Percentiles rank a stretch among this genome's conserved stretches.
These are phyloP conservation scores for Harringtonia lauricola DNA, from an alignment of 2,329 filamentous ascomycete species.

Conservation along the genomic window DNA sequence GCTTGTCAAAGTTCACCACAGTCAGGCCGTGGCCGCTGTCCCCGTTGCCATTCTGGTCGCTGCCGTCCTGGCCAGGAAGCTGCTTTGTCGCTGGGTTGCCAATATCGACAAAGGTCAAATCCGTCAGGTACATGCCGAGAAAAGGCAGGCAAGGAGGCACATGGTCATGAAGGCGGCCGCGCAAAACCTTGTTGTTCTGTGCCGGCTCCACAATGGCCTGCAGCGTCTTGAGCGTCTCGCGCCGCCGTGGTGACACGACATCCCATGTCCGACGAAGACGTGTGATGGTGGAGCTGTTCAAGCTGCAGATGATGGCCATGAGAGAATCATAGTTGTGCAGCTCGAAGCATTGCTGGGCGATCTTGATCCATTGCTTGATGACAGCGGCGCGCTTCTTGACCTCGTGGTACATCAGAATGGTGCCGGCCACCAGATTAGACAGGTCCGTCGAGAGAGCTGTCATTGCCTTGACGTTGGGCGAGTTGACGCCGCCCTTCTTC, in stretches of 20 bases:
- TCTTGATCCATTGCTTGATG: slow-evolving; percentile 98
- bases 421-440: slow-evolving; percentile 86
- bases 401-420: slow-evolving; percentile 79
- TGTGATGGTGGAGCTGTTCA: slow-evolving; percentile 85
- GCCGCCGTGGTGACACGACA: slow-evolving; percentile 70
- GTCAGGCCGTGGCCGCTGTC: slow-evolving; percentile 34
- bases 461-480: slow-evolving; percentile 89
- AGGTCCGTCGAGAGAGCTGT: slow-evolving; percentile 85
- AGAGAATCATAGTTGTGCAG: slow-evolving; percentile 93
- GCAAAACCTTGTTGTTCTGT: slow-evolving; percentile 82
- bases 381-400: slow-evolving; percentile 81
- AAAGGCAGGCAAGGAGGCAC: slow-evolving; percentile 91
- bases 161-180: slow-evolving; percentile 72
- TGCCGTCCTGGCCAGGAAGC: slow-evolving; percentile 40
- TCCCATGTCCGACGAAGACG: slow-evolving; percentile 92
- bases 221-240: slow-evolving; percentile 65
- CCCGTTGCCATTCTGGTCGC: slow-evolving; percentile 22
- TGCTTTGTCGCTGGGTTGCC: slow-evolving; percentile 82
- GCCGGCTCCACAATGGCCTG: slow-evolving; percentile 80
- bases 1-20: slow-evolving; percentile 97
- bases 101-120: slow-evolving; percentile 90
- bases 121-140: slow-evolving; percentile 90
- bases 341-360: slow-evolving; percentile 75
- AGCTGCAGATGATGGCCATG: slow-evolving; percentile 91
- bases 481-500: slow-evolving; percentile 69